phyloP scores from a whole-genome alignment of 2,329 filamentous ascomycete species.

The Neopestalotiopsis sp. region DNA sequence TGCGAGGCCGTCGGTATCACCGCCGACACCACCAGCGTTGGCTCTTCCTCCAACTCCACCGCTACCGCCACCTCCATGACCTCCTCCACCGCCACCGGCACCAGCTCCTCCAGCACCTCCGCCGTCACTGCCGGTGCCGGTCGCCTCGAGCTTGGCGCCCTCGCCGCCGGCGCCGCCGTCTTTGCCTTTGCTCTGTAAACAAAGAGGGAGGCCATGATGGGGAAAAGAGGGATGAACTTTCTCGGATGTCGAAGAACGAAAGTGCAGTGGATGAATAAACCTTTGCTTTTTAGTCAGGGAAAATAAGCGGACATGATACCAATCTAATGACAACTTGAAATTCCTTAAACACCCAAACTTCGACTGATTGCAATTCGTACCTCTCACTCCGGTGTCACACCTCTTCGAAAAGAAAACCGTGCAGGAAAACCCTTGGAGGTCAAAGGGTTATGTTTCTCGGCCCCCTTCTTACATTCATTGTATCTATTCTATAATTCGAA shows the following conservation, averaged over 20 bases:
- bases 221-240: too few species aligned
- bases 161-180: slow-evolving; percentile 35
- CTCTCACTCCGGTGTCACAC: not conserved
- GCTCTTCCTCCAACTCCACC: slow-evolving; percentile 1
- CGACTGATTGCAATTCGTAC: not conserved
- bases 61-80: slow-evolving; percentile 14
- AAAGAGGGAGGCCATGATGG: too few species aligned
- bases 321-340: slow-evolving; percentile 5
- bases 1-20: slow-evolving; percentile 13
- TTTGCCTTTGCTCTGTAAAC: slow-evolving; percentile 38
- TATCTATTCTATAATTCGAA: slow-evolving; percentile 5
- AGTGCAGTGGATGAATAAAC: not conserved
- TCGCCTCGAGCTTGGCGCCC: slow-evolving; percentile 31
- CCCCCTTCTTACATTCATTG: slow-evolving; percentile 17
- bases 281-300: not conserved
- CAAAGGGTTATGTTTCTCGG: not conserved
- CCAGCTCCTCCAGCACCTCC: slow-evolving; percentile 22
- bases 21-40: not conserved
- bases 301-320: not conserved
- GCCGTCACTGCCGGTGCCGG: slow-evolving; percentile 29
- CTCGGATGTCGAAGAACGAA: too few species aligned
- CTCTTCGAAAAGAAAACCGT: not conserved
- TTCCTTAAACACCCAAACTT: not conserved
- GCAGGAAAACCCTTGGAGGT: not conserved
- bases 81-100: slow-evolving; percentile 20